These are phyloP conservation scores for Tolypocladium paradoxum DNA, from an alignment of 2,329 filamentous ascomycete species.

Conservation along the genomic window DNA sequence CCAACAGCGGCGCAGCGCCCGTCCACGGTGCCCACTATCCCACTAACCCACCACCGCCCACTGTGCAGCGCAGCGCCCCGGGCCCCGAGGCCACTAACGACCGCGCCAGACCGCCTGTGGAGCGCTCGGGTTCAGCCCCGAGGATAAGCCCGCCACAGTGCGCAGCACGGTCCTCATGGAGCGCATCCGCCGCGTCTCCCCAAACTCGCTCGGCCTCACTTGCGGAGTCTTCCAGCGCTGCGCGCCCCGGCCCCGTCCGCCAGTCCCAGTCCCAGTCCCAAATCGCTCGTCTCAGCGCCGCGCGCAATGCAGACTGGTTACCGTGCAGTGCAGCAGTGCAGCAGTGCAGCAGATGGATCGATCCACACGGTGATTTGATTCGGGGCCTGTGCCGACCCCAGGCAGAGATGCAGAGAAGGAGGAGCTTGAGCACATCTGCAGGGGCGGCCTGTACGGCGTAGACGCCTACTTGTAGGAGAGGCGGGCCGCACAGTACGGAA, in stretches of 20 bases:
- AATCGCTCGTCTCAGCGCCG: neutral
- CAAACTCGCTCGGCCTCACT: conserved; percentile 6
- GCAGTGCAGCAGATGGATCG: neutral
- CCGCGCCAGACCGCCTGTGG: neutral
- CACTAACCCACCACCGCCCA: neutral
- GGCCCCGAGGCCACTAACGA: neutral
- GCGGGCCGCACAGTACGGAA: conserved; percentile 11
- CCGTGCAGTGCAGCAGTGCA: no score
- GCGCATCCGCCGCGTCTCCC: no score
- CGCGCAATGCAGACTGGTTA: neutral
- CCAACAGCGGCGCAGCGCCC: conserved; percentile 9
- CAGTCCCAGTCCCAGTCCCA: neutral
- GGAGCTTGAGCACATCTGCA: neutral
- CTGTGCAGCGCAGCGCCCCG: neutral
- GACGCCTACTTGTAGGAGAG: no score
- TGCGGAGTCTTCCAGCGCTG: conserved; percentile 6
- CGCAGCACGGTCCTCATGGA: neutral
- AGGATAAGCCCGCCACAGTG: neutral
- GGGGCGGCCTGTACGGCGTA: no score
- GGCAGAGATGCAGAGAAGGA: neutral
- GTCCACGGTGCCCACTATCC: neutral
- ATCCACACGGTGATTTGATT: neutral
- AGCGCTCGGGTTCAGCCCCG: neutral
- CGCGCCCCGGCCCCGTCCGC: neutral
- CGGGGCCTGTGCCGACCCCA: neutral